Percentiles rank a stretch among this genome's conserved stretches.
phyloP scores from a whole-genome alignment of 345 rosid species.

The Trapa bicornis region DNA sequence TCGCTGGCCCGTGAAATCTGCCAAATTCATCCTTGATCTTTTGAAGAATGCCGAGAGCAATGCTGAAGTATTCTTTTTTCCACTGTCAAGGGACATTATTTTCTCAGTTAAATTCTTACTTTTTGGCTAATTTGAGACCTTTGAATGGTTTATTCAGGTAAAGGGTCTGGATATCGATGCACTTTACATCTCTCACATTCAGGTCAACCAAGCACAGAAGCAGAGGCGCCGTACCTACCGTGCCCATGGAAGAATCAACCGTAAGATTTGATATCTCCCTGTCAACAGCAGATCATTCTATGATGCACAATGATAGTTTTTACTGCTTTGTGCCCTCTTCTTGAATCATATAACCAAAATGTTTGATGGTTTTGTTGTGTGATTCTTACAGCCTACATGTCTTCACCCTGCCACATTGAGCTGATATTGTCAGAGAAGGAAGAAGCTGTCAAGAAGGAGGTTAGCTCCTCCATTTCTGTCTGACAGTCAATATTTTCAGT shows the following conservation, averaged over 20 bases:
- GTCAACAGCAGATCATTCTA: no score
- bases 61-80: no score
- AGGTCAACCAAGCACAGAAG: constrained; percentile 23
- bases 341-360: not conserved
- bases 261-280: constrained; percentile 8
- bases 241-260: constrained; percentile 27
- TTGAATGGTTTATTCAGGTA: constrained; percentile 11
- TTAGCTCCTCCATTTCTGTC: not conserved
- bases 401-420: constrained; percentile 40
- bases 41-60: no score
- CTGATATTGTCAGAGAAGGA: constrained; percentile 30
- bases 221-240: no score
- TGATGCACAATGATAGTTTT: no score
- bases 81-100: no score
- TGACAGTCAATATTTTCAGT: no score
- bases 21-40: no score
- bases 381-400: constrained; percentile 22
- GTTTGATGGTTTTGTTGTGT: not conserved
- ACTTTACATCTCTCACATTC: constrained; percentile 21
- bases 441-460: constrained; percentile 31
- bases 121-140: not conserved
- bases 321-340: not conserved
- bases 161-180: constrained; percentile 31
- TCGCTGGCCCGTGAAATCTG: no score
- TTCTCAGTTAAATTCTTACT: not conserved